Base-by-base conservation (phyloP, 139 green algal genomes). In the Chlamydomonas applanata region DNA sequence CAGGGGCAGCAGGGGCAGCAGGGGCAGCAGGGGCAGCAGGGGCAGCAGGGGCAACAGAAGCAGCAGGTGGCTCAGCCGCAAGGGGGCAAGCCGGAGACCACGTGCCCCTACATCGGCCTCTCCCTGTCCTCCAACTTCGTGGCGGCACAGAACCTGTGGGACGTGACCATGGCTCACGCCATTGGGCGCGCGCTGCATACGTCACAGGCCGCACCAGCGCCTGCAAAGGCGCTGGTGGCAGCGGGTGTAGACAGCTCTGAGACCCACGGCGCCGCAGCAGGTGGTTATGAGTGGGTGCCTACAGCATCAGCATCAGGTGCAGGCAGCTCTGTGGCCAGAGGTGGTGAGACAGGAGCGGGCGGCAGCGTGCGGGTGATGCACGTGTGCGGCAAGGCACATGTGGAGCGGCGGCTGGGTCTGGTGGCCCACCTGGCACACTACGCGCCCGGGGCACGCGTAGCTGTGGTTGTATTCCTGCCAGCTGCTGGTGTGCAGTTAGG, bases 331-430 rank as follows among this genome's bases (percentile, higher is more conserved):
- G n/a, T n/a, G n/a, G n/a, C n/a, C n/a, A n/a, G n/a, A n/a, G n/a
- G n/a, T n/a, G n/a, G n/a, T n/a, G n/a, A n/a, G n/a, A n/a, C n/a
- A n/a, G n/a, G n/a, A n/a, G n/a, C n/a, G n/a, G n/a, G n/a, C n/a
- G n/a, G n/a, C n/a, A n/a, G n/a, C n/a, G n/a, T n/a, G 36, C 65
- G 5, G 65, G 40, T 2, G 17, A 36, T 25, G 40, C 40, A 40
- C n/a, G 24, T 86, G 32, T 87, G 79, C 34, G 84, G 84, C 62
- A 87, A 87, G 65, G 83, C 85, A 9, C 84, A 89, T 56, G 71
- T 24, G n/a, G 84, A 89, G 77, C 45, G 72, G 24, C n/a, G 76
- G 17, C 67, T 89, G 53, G 84, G 84, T 46, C 83, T 89, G 25
- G 64, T 66, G 16, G 84, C 86, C 73, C 84, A 85, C 70, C 57